Conservation (phyloP, 75 land plant genomes). For the Chamaecyparis obtusa region DNA sequence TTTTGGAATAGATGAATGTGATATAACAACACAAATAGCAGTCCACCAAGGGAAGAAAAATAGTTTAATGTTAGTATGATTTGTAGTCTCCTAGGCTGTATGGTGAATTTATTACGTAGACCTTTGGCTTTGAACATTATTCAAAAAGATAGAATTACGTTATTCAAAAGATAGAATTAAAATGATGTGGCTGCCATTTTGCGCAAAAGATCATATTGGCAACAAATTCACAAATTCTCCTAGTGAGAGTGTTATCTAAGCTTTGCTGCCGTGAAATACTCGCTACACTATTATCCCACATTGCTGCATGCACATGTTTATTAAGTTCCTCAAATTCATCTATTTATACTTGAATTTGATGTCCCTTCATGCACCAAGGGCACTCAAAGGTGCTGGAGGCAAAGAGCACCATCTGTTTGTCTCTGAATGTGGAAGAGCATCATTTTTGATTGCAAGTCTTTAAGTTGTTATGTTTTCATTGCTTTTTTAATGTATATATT, state of each 20-base stretch:
- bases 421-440: background rate
- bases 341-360: background rate
- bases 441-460: background rate
- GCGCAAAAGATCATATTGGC: background rate
- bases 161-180: no score
- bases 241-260: background rate
- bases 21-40: background rate
- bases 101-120: background rate
- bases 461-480: background rate
- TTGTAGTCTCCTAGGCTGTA: background rate
- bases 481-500: no score
- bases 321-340: background rate
- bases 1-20: background rate
- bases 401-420: background rate
- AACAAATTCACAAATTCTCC: background rate
- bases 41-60: background rate
- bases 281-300: background rate
- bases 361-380: background rate
- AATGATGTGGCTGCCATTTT: background rate
- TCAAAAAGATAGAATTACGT: background rate
- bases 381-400: background rate
- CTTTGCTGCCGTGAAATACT: background rate
- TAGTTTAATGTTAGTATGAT: background rate
- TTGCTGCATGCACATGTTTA: background rate
- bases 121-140: background rate